Base-by-base conservation (phyloP, 2,329 filamentous ascomycete species). In the Nannizziopsis barbatae region DNA sequence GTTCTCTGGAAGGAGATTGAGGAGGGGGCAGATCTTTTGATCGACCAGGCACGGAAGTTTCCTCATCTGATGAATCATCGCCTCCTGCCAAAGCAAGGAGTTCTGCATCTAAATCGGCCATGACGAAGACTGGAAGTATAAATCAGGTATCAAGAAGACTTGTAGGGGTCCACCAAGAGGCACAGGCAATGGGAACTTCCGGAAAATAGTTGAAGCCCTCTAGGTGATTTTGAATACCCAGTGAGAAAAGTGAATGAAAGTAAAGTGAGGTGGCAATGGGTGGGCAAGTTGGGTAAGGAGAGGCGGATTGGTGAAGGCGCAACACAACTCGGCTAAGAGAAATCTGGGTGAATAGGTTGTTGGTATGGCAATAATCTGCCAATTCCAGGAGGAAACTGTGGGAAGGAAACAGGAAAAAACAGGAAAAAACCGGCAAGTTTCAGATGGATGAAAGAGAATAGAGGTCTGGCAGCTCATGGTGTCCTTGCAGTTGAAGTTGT, bases 21-120 rank as follows among this genome's bases (percentile, higher is more conserved):
- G 55, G 57, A 33, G 56, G 74, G 71, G 59, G 78, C 69, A 65
- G 58, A 69, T 68, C 58, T 72, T 71, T 66, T 70, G 61, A 71
- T 77, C 77, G 60, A 75, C 77, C 50, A 66, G 62, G 67, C 46
- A 74, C 72, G 52, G 79, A 64, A 48, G 67, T 63, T 56, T 76
- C 74, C 53, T 75, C 73, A 54, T 74, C 72, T 44, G 71, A 74
- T 52, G 71, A 69, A 50, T 67, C 64, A 58, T 73, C 83, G 57
- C 86, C 87, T 60, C 87, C 92, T 47, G 89, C 92, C 56, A 96
- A 81, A 61, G 86, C 89, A 55, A 96, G 83, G 56, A 96, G 81
- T 71, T 95, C 90, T 59, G 90, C 88, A 64, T 96, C 90, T 57
- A 95, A 77, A 62, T 90, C 86, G 49, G 86, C 84, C 88, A 95